Evolutionary conservation across 805 yeast species (phyloP).

Genomic region (Kluyveromyces nonfermentans): DNA sequence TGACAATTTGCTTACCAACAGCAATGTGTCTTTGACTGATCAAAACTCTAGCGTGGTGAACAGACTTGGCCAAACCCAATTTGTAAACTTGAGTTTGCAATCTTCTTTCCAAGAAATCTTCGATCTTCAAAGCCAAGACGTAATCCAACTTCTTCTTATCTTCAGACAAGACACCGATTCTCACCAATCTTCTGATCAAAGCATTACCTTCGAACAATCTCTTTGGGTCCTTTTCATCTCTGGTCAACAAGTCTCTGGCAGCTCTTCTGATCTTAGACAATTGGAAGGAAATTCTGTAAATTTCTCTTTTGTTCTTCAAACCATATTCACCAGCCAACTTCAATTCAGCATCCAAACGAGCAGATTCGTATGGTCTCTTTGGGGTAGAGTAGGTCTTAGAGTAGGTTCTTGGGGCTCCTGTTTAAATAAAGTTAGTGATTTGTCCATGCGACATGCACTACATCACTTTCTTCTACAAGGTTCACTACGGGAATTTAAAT

Average conservation of each 20-base stretch:
- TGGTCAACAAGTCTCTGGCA: constrained; percentile 99
- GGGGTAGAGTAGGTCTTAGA: constrained; percentile 99
- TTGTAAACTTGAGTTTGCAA: constrained; percentile 99
- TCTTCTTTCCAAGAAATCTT: constrained; percentile 99
- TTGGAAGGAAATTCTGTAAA: constrained; percentile 99
- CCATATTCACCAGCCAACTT: constrained; percentile 99
- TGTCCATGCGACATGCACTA: background rate
- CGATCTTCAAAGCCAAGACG: constrained; percentile 94
- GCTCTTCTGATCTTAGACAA: constrained; percentile 99
- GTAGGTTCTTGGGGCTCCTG: constrained; percentile 98
- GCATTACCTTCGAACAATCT: constrained; percentile 99
- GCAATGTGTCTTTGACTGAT: constrained; percentile 99
- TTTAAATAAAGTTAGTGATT: constrained; percentile 3
- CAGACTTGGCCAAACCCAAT: constrained; percentile 98
- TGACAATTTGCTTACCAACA: constrained; percentile 99
- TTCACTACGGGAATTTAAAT: constrained; percentile 2
- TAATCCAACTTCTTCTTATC: constrained; percentile 99
- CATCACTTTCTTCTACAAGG: constrained; percentile 5
- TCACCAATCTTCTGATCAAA: constrained; percentile 97
- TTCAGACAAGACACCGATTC: constrained; percentile 98
- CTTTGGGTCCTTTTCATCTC: constrained; percentile 99
- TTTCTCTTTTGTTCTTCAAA: constrained; percentile 99
- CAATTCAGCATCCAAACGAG: constrained; percentile 99
- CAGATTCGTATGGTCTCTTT: constrained; percentile 98
- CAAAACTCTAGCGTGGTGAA: constrained; percentile 99